Evolutionary conservation across 805 yeast genomes (phyloP), one percentile per base, ranked within the genome.

Genomic region (Wickerhamomyces rabaulensis): DNA sequence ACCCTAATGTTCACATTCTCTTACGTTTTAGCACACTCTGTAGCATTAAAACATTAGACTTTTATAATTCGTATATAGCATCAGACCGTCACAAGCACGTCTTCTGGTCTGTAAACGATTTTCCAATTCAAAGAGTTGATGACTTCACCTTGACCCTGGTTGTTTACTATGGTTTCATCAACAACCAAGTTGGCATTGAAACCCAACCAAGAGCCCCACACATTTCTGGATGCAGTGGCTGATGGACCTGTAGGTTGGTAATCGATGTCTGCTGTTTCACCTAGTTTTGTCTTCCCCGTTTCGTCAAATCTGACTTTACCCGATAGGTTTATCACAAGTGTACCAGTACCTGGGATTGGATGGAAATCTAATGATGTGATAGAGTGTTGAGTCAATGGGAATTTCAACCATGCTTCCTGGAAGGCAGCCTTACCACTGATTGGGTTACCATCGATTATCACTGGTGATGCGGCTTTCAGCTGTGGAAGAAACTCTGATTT

Each of bases 241-340:
- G 51, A 44, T 15, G 50, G 47, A 2, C 41, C 38, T n/a, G 42
- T 44, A 46, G 43, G 51, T 45, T 22, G 38, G 9, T 35, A 49
- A n/a, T 43, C 52, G 6, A 82, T 62, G 40, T 81, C 81, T 0
- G 89, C 77, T 19, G 79, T 72, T 46, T 82, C 85, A 2, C 90
- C 90, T 23, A 77, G 56, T 58, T 81, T 76, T 49, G 80, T 82
- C 49, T 69, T 74, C 0, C 94, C 94, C 45, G 83, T 75, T 57
- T 87, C 94, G 62, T 87, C 94, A 55, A 85, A 86, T 50, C 82
- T 71, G 12, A 85, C 86, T 61, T 83, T 86, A 15, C 79, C 68
- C 43, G 71, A 69, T 15, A 79, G 65, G 46, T 73, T 74, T 25
- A 81, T 70, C 8, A 83, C 70, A 35, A 71, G 61, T 1, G 76